A percentile compares a stretch with the other conserved stretches of the same genome.
Conservation (phyloP, 2,329 filamentous ascomycete genomes). For the Fusarium sp. region DNA sequence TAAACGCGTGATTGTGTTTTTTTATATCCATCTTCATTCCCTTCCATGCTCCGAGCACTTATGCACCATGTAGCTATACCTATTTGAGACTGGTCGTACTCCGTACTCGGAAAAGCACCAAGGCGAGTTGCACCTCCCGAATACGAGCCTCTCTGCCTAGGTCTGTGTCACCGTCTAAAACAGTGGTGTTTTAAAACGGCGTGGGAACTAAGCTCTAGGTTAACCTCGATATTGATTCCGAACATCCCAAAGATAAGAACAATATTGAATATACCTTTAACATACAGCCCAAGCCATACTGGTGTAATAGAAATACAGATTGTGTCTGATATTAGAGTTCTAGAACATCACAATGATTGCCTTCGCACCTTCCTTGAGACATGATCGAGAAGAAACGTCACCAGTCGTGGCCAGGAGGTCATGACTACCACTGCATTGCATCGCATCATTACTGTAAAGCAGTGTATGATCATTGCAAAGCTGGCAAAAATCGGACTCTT, state of each 20-base stretch:
- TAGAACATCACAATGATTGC: background rate
- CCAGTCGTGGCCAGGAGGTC: constrained; percentile 8
- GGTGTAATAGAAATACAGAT: too few species aligned
- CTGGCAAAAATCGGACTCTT: constrained; percentile 9
- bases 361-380: background rate
- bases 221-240: background rate
- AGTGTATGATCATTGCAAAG: constrained; percentile 12
- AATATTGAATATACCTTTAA: background rate
- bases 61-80: background rate
- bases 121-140: background rate
- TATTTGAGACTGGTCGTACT: constrained; percentile 2
- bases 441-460: background rate
- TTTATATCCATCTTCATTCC: background rate
- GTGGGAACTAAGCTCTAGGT: background rate
- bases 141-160: background rate
- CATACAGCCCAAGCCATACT: too few species aligned
- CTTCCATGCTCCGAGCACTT: background rate
- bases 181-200: background rate
- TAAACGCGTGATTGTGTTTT: constrained; percentile 1
- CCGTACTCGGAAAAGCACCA: background rate
- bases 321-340: background rate
- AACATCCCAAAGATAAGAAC: background rate
- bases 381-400: constrained; percentile 30
- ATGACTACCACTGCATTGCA: constrained; percentile 17
- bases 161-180: background rate